Percentiles rank a stretch among this genome's conserved stretches.
Evolutionary conservation across 768 basidiomycete species (phyloP).

Genomic region (Ephemerocybe angulata): DNA sequence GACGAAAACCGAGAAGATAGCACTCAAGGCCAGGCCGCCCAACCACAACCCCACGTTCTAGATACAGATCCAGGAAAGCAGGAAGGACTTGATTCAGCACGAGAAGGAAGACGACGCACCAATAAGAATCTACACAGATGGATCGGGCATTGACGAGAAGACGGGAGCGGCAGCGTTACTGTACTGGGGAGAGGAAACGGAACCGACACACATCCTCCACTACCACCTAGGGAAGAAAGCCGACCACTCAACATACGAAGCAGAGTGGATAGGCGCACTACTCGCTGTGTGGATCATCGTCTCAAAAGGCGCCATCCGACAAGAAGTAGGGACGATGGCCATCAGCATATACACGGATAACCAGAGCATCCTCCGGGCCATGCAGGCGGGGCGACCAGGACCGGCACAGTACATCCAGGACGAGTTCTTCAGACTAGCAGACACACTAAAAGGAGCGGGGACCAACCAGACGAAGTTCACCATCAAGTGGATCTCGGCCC

Average conservation of each 20-base stretch:
- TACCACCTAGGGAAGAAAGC: constrained; percentile 13
- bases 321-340: neutral
- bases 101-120: neutral
- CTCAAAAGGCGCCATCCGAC: too few species aligned
- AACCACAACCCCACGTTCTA: constrained; percentile 1
- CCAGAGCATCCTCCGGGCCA: constrained; percentile 12
- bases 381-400: constrained; percentile 2
- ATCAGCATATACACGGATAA: constrained; percentile 18
- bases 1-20: constrained; percentile 12
- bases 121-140: constrained; percentile 10
- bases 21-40: neutral
- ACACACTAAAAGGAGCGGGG: neutral
- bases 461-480: neutral
- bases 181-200: neutral
- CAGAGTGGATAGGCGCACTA: constrained; percentile 18
- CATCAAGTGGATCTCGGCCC: constrained; percentile 24
- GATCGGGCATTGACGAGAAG: constrained; percentile 16
- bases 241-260: constrained; percentile 20
- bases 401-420: constrained; percentile 13
- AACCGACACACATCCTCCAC: constrained; percentile 1
- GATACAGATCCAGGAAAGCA: neutral
- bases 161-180: constrained; percentile 23
- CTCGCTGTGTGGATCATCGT: constrained; percentile 16
- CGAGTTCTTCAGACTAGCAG: neutral
- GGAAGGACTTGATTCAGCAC: neutral